These are phyloP conservation scores for Talaromyces albobiverticillius DNA, from an alignment of 2,329 filamentous ascomycete genomes.

Conservation along the genomic window DNA sequence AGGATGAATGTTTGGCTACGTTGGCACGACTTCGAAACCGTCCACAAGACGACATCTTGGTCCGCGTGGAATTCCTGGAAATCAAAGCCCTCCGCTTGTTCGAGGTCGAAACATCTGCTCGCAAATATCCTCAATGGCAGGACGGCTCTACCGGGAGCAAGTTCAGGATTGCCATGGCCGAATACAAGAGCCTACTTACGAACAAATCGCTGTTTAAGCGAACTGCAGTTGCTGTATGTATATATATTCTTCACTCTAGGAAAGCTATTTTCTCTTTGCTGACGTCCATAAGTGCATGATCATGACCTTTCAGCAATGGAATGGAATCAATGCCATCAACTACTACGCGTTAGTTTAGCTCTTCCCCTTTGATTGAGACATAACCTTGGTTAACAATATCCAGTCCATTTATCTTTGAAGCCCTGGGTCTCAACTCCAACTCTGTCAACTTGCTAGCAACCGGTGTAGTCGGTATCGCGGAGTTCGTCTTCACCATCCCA, in stretches of 20 bases:
- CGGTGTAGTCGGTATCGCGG: constrained; percentile 56
- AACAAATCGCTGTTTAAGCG: constrained; percentile 49
- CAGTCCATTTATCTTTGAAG: constrained; percentile 32
- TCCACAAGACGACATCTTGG: constrained; percentile 55
- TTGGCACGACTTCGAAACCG: constrained; percentile 57
- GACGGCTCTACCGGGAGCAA: constrained; percentile 61
- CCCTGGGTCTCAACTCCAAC: not conserved
- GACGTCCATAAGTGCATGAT: constrained; percentile 39
- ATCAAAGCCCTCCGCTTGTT: constrained; percentile 18
- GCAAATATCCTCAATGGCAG: constrained; percentile 64
- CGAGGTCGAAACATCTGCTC: constrained; percentile 46
- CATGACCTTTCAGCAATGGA: constrained; percentile 49
- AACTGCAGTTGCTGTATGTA: constrained; percentile 40
- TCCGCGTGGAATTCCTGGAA: constrained; percentile 51
- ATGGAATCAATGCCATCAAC: constrained; percentile 46
- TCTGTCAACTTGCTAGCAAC: constrained; percentile 20
- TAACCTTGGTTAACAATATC: not conserved
- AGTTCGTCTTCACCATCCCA: constrained; percentile 51
- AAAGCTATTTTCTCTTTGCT: too few relatives aligned
- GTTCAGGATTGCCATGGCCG: not conserved
- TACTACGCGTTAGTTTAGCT: constrained; percentile 35
- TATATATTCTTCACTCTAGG: too few relatives aligned
- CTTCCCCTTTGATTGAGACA: not conserved
- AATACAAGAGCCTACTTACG: not conserved
- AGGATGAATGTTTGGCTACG: constrained; percentile 50